Conservation (phyloP, 1,284 basidiomycete species). For the Trichosporon sp. region DNA sequence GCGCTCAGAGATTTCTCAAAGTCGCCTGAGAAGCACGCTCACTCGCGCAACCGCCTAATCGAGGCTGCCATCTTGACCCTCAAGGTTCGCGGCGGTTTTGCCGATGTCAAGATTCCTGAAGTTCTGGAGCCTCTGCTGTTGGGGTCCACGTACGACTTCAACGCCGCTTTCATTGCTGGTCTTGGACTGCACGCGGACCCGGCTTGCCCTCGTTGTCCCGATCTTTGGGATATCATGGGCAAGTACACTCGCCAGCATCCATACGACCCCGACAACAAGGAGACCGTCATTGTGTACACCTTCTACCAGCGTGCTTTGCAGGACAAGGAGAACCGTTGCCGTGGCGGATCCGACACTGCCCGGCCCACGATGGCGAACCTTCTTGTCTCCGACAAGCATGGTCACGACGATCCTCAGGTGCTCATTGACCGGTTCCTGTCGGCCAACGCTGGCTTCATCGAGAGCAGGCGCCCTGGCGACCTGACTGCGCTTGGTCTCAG, state of each 20-base stretch:
- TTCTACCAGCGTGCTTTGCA: constrained; percentile 35
- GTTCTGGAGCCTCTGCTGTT: constrained; percentile 40
- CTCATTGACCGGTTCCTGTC: background rate
- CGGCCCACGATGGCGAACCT: background rate
- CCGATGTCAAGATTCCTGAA: constrained; percentile 29
- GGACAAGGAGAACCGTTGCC: background rate
- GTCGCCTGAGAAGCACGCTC: constrained; percentile 24
- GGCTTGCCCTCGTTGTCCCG: constrained; percentile 21
- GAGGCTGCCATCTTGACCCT: constrained; percentile 41
- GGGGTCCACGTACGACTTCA: constrained; percentile 45
- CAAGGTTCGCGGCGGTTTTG: constrained; percentile 26
- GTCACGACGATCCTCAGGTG: background rate
- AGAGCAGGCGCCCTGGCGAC: background rate
- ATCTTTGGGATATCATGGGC: constrained; percentile 39
- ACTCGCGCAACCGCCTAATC: constrained; percentile 39
- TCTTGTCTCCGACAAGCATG: background rate
- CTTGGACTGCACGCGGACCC: constrained; percentile 42
- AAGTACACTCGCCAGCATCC: constrained; percentile 40
- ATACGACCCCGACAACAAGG: constrained; percentile 31
- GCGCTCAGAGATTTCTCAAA: constrained; percentile 36
- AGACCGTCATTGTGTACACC: constrained; percentile 42
- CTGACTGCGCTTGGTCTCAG: background rate
- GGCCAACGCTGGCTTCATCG: background rate
- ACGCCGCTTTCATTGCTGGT: constrained; percentile 46
- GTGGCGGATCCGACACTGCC: background rate